phyloP scores from a whole-genome alignment of 2,329 filamentous ascomycete species.

The Diaporthe caulivora region DNA sequence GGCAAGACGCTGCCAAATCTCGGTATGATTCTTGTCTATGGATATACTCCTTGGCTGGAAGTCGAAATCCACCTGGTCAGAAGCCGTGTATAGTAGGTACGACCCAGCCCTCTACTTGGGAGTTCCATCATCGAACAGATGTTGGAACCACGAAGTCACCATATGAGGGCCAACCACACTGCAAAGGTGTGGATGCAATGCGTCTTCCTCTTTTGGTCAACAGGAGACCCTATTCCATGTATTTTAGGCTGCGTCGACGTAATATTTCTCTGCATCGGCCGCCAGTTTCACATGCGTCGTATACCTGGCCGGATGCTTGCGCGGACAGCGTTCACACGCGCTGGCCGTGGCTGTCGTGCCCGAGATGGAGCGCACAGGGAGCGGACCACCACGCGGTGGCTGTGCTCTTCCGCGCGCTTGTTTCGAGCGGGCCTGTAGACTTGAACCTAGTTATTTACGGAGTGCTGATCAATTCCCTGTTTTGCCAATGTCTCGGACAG shows the following conservation, averaged over 20 bases:
- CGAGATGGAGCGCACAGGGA: background rate
- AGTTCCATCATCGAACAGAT: background rate
- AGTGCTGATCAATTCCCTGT: background rate
- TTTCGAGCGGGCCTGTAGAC: background rate
- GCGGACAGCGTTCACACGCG: background rate
- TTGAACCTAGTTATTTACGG: background rate
- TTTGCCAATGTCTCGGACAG: background rate
- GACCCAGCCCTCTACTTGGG: background rate
- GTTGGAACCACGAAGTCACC: too few relatives aligned
- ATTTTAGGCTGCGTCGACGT: background rate
- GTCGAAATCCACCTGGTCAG: background rate
- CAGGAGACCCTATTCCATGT: too few relatives aligned
- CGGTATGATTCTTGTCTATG: background rate
- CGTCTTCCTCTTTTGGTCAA: too few relatives aligned
- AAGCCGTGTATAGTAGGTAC: background rate
- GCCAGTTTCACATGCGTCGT: background rate
- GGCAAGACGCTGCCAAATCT: too few relatives aligned
- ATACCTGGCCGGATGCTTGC: background rate
- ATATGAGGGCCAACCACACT: too few relatives aligned
- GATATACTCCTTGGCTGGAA: too few relatives aligned
- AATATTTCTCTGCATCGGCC: background rate
- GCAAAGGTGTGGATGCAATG: too few relatives aligned
- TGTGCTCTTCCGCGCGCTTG: constrained; percentile 23
- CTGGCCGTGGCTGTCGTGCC: background rate
- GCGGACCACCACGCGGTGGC: background rate